Evolutionary conservation across 2,329 filamentous ascomycete genomes (phyloP).

Genomic region (Neopestalotiopsis clavispora): DNA sequence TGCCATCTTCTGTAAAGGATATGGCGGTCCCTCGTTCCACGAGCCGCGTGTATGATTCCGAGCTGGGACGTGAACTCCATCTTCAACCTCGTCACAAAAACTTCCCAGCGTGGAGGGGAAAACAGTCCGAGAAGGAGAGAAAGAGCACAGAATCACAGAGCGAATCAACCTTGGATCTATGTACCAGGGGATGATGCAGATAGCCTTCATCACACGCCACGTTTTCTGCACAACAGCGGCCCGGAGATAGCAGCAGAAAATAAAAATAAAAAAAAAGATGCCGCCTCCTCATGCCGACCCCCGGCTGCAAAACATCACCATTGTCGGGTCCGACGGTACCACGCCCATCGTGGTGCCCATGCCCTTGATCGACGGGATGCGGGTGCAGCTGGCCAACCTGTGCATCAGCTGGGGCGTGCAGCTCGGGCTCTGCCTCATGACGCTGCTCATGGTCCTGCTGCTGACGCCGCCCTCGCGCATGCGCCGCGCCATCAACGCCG

Average conservation of each 20-base stretch:
- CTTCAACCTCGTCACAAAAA: neutral
- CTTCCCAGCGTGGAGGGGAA: neutral
- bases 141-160: neutral
- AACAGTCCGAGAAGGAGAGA: neutral
- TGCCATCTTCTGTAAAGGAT: neutral
- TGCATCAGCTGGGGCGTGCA: constrained; percentile 72
- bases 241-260: neutral
- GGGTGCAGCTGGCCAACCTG: constrained; percentile 35
- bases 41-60: no score
- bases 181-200: neutral
- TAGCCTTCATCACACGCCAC: neutral
- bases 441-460: constrained; percentile 68
- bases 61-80: neutral
- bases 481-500: constrained; percentile 64
- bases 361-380: constrained; percentile 28
- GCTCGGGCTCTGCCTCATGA: constrained; percentile 69
- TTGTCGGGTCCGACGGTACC: constrained; percentile 24
- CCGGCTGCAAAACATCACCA: constrained; percentile 30
- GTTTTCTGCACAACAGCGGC: neutral
- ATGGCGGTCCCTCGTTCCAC: neutral
- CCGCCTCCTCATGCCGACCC: constrained; percentile 22
- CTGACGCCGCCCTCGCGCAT: constrained; percentile 72
- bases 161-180: neutral
- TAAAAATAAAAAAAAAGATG: neutral
- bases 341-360: constrained; percentile 26